Conservation (phyloP, 306 rosid genomes). For the Ammopiptanthus mongolicus region DNA sequence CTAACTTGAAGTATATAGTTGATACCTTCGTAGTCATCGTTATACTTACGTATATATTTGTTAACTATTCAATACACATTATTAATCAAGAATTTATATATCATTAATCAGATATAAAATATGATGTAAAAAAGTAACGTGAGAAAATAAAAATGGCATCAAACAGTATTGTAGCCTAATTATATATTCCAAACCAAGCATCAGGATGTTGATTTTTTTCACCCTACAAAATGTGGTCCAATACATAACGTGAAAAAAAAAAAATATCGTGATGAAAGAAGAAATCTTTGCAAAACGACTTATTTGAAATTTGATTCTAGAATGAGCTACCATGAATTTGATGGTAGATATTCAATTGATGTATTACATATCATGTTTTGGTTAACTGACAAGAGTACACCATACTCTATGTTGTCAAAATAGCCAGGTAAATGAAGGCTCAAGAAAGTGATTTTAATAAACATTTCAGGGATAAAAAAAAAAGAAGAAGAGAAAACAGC, state of each 20-base stretch:
- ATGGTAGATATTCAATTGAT: background rate
- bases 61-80: no score
- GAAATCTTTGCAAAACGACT: background rate
- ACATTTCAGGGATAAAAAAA: background rate
- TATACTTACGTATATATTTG: no score
- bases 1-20: no score
- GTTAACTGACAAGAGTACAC: background rate
- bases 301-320: background rate
- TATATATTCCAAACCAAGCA: background rate
- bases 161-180: background rate
- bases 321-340: background rate
- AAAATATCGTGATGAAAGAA: background rate
- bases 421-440: background rate
- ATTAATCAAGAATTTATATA: no score
- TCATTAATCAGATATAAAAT: no score
- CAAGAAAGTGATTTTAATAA: background rate
- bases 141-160: background rate
- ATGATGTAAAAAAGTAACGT: no score
- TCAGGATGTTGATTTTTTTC: background rate
- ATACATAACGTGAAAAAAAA: background rate
- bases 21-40: no score
- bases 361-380: background rate
- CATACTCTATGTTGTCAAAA: background rate
- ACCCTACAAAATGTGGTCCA: background rate
- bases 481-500: background rate